Percentiles rank a stretch among this genome's conserved stretches.
These are phyloP conservation scores for Camellia japonica DNA, from an alignment of 148 eudicot genomes.

Conservation along the genomic window DNA sequence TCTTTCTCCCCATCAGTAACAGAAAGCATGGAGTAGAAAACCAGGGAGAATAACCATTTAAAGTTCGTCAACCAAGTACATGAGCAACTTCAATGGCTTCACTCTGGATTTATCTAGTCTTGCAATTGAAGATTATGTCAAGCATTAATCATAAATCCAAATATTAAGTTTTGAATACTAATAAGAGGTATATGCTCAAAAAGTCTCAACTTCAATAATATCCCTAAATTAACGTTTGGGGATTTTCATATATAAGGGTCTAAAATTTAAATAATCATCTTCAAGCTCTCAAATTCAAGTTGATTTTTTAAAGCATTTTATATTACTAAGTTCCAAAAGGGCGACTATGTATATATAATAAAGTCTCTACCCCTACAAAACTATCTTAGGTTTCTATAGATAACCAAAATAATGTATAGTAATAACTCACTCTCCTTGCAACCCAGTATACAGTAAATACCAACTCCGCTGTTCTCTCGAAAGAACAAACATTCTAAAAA, in stretches of 20 bases:
- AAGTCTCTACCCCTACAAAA: background rate
- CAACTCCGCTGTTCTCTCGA: background rate
- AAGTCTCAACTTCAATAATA: background rate
- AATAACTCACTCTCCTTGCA: background rate
- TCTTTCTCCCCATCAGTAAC: no score
- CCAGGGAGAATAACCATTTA: background rate
- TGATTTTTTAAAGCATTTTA: background rate
- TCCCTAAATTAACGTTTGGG: background rate
- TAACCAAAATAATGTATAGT: no score
- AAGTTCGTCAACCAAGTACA: background rate
- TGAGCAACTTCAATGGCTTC: background rate
- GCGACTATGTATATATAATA: background rate
- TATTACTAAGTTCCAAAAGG: background rate
- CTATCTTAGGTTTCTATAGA: no score
- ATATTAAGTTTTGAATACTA: background rate
- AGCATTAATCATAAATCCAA: background rate
- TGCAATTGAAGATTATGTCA: background rate
- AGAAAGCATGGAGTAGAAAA: no score
- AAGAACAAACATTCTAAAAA: background rate
- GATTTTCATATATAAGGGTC: background rate
- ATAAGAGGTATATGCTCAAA: background rate
- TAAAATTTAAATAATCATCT: background rate
- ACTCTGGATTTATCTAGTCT: background rate
- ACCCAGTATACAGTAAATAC: background rate
- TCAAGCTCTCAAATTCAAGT: background rate